A percentile compares a stretch with the other conserved stretches of the same genome.
These are phyloP conservation scores for Pterocarpus santalinus DNA, from an alignment of 306 rosid genomes.

Conservation along the genomic window DNA sequence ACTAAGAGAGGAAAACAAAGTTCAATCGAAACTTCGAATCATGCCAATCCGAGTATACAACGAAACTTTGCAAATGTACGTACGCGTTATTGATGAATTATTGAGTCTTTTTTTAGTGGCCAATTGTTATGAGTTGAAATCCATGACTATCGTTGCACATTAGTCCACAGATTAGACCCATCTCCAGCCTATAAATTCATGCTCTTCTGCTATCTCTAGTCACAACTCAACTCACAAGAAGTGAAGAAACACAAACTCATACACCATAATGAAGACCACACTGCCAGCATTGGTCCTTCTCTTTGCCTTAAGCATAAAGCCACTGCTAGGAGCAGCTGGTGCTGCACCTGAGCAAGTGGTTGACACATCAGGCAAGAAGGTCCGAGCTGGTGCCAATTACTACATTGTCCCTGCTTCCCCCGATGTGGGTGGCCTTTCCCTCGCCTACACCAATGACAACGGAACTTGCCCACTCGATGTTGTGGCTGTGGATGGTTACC, in stretches of 20 bases:
- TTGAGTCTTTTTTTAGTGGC: no score
- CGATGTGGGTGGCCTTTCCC: slow-evolving; percentile 44
- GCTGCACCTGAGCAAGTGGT: slow-evolving; percentile 46
- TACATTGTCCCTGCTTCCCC: slow-evolving; percentile 21
- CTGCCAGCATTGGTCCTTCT: neutral
- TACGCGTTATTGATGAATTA: no score
- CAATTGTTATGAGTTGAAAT: neutral
- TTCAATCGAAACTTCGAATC: no score
- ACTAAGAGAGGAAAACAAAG: no score
- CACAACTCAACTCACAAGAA: no score
- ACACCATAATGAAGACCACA: slow-evolving; percentile 31
- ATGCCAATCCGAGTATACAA: no score
- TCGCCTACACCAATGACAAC: slow-evolving; percentile 13
- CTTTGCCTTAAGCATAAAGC: neutral
- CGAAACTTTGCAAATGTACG: no score
- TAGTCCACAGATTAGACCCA: neutral
- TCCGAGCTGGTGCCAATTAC: slow-evolving; percentile 32
- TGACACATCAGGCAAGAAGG: slow-evolving; percentile 47
- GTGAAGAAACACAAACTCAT: neutral
- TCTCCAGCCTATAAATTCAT: neutral
- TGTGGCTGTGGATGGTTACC: slow-evolving; percentile 37
- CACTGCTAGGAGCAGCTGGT: slow-evolving; percentile 20
- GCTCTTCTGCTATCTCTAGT: neutral
- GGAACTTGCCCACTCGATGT: slow-evolving; percentile 55
- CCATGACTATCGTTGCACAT: neutral